Percentiles rank a stretch among this genome's conserved stretches.
Evolutionary conservation across 306 rosid species (phyloP).

Genomic region (Casuarina glauca): DNA sequence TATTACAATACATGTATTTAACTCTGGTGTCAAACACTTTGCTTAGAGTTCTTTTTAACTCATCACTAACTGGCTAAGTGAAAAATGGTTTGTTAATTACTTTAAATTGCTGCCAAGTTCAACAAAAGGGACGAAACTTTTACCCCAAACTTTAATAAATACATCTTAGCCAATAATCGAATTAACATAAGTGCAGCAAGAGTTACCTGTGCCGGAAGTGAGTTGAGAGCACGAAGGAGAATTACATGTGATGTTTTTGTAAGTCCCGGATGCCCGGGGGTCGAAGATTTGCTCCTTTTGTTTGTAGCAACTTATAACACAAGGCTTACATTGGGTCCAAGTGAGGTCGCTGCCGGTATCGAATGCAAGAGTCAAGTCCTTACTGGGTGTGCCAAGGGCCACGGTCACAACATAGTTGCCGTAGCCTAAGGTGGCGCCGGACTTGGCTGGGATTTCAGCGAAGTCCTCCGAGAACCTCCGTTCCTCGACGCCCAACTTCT

Average conservation of each 20-base stretch:
- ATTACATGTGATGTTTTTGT: constrained; percentile 50
- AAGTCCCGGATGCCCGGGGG: constrained; percentile 44
- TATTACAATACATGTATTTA: too few species aligned
- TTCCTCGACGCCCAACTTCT: not conserved
- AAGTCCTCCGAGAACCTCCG: constrained; percentile 4
- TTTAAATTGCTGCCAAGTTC: too few species aligned
- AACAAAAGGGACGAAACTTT: too few species aligned
- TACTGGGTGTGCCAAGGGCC: constrained; percentile 65
- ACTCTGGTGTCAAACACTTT: too few species aligned
- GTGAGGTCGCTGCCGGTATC: constrained; percentile 75
- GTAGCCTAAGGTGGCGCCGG: constrained; percentile 49
- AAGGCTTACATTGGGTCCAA: constrained; percentile 85
- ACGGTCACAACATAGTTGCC: constrained; percentile 64
- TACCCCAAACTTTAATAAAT: too few species aligned
- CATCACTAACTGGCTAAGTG: too few species aligned
- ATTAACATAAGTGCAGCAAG: too few species aligned
- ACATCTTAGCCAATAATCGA: too few species aligned
- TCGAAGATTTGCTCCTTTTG: constrained; percentile 54
- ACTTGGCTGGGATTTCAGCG: constrained; percentile 42
- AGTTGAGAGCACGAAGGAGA: constrained; percentile 51
- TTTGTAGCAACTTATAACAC: constrained; percentile 46
- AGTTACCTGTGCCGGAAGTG: constrained; percentile 47
- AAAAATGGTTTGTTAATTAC: too few species aligned
- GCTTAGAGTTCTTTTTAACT: too few species aligned
- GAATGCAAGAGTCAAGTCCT: constrained; percentile 49